Percentiles rank a stretch among this genome's conserved stretches.
Evolutionary conservation across 805 yeast species (phyloP).

Genomic region (Yueomyces sp.): DNA sequence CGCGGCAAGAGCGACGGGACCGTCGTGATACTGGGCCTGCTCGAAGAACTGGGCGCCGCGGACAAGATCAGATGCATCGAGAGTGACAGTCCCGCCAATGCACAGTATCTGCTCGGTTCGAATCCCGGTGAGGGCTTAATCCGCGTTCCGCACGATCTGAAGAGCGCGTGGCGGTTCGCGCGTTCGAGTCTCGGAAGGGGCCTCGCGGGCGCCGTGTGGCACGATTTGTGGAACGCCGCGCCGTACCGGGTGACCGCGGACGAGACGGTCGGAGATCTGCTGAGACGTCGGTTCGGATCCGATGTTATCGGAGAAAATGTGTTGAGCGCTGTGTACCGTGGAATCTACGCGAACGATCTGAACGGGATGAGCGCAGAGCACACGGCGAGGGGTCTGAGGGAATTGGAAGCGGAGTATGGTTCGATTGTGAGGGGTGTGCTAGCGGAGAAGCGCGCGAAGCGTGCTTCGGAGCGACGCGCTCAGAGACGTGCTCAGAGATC

Average conservation of each 20-base stretch:
- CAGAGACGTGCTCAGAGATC: no score
- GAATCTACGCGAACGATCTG: not conserved
- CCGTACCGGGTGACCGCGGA: not conserved
- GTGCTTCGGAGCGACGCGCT: no score
- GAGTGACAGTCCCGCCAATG: slow-evolving; percentile 48
- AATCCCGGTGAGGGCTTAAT: slow-evolving; percentile 26
- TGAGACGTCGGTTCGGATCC: not conserved
- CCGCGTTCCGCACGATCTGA: slow-evolving; percentile 38
- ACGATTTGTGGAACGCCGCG: not conserved
- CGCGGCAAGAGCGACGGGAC: slow-evolving; percentile 77
- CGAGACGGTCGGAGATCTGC: not conserved
- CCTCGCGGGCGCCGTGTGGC: not conserved
- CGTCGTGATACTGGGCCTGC: slow-evolving; percentile 47
- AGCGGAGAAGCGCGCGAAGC: not conserved
- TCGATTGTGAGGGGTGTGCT: not conserved
- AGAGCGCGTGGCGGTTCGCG: slow-evolving; percentile 18
- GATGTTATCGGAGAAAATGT: not conserved
- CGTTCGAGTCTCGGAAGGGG: not conserved
- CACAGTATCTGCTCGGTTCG: slow-evolving; percentile 45
- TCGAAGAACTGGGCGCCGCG: slow-evolving; percentile 32
- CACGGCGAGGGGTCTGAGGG: not conserved
- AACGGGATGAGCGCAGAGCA: not conserved
- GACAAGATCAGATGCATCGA: slow-evolving; percentile 48
- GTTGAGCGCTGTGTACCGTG: not conserved
- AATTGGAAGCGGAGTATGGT: not conserved